These are phyloP conservation scores for Apiotrichum sp. DNA, from an alignment of 1,284 basidiomycete species.

Conservation along the genomic window DNA sequence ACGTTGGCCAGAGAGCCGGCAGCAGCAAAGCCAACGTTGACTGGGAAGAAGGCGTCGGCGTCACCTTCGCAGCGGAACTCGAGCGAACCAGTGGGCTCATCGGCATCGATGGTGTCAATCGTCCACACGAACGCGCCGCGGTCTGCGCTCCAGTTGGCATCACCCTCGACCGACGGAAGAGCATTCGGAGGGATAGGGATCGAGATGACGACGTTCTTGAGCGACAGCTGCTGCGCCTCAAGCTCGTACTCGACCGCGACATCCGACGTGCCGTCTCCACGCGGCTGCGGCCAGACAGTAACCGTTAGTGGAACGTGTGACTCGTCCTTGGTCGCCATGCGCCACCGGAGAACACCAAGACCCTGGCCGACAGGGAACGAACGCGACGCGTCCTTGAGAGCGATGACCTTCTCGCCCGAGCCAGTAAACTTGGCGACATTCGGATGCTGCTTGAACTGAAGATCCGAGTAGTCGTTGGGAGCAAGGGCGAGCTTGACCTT, in stretches of 20 bases:
- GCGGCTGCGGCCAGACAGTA: constrained; percentile 92
- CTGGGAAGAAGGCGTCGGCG: constrained; percentile 89
- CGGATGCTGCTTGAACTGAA: constrained; percentile 96
- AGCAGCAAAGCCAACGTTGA: constrained; percentile 72
- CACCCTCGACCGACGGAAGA: constrained; percentile 71
- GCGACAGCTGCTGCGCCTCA: constrained; percentile 69
- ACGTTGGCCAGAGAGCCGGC: constrained; percentile 71
- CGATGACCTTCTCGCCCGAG: constrained; percentile 60
- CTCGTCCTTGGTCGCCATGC: constrained; percentile 86
- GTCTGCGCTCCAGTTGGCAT: constrained; percentile 75
- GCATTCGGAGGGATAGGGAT: constrained; percentile 87
- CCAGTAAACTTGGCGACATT: constrained; percentile 75
- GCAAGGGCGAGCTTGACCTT: constrained; percentile 68
- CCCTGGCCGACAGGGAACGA: constrained; percentile 82
- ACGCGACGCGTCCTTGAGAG: constrained; percentile 74
- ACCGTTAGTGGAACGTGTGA: constrained; percentile 87
- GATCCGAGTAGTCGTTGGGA: constrained; percentile 58
- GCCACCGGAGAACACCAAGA: constrained; percentile 86
- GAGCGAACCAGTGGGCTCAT: constrained; percentile 66
- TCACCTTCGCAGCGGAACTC: constrained; percentile 80
- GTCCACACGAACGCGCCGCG: constrained; percentile 81
- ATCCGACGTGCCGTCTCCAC: constrained; percentile 81
- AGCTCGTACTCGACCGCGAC: constrained; percentile 97
- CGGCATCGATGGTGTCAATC: constrained; percentile 51
- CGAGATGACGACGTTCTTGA: constrained; percentile 80